Evolutionary conservation across 768 basidiomycete genomes (phyloP).

Genomic region (Pisolithus microcarpus): DNA sequence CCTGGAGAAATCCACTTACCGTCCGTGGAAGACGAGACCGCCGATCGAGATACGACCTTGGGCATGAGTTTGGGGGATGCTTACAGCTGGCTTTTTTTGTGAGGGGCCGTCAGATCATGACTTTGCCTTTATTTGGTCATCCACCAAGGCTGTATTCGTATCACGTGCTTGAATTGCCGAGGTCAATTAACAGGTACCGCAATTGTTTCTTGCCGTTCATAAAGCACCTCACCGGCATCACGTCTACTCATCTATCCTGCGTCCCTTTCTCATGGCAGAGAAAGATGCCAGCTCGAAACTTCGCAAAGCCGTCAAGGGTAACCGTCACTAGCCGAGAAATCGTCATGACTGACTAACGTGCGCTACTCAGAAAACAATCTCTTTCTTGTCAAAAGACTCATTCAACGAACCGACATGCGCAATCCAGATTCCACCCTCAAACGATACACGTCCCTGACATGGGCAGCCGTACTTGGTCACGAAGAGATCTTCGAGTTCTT

Average conservation of each 20-base stretch:
- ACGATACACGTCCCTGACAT: slow-evolving; percentile 83
- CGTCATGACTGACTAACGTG: slow-evolving; percentile 13
- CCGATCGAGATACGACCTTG: slow-evolving; percentile 85
- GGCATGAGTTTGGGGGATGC: slow-evolving; percentile 49
- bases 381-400: slow-evolving; percentile 82
- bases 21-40: slow-evolving; percentile 82
- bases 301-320: slow-evolving; percentile 76
- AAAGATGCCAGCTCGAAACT: slow-evolving; percentile 71
- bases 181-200: slow-evolving; percentile 7
- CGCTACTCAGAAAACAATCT: slow-evolving; percentile 78
- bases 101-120: neutral
- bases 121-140: no score
- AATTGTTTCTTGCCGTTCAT: slow-evolving; percentile 22
- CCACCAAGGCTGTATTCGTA: slow-evolving; percentile 3
- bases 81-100: no score
- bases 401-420: slow-evolving; percentile 81
- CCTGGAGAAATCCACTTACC: slow-evolving; percentile 40
- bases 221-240: slow-evolving; percentile 8
- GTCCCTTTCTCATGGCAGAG: slow-evolving; percentile 58
- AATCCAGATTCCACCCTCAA: slow-evolving; percentile 76
- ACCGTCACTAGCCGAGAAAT: slow-evolving; percentile 2
- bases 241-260: slow-evolving; percentile 12
- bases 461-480: slow-evolving; percentile 83
- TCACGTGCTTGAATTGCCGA: slow-evolving; percentile 19
- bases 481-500: slow-evolving; percentile 94